Evolutionary conservation across 1,284 basidiomycete genomes (phyloP).

Genomic region (Rhodotorula sp.): DNA sequence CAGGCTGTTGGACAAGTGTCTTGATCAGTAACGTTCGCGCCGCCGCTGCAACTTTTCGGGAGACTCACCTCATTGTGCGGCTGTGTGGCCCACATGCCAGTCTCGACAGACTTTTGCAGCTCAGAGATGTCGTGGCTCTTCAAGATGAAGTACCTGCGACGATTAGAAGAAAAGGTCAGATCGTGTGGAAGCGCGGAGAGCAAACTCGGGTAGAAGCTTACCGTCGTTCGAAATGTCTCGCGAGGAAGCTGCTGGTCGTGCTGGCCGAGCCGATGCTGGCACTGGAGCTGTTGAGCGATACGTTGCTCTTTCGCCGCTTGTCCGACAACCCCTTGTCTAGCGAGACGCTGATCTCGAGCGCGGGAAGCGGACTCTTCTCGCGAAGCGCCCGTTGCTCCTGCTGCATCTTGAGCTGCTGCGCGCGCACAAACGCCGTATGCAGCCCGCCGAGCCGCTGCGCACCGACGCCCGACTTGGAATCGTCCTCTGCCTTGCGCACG

Average conservation of each 20-base stretch:
- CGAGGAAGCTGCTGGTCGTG: constrained; percentile 42
- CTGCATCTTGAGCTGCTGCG: constrained; percentile 51
- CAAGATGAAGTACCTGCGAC: constrained; percentile 29
- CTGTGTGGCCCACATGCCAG: constrained; percentile 86
- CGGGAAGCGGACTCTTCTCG: background rate
- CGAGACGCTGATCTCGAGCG: constrained; percentile 1
- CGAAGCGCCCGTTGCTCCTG: constrained; percentile 14
- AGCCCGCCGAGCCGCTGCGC: constrained; percentile 83
- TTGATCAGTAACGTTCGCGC: background rate
- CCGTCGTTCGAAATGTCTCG: constrained; percentile 66
- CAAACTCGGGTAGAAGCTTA: constrained; percentile 47
- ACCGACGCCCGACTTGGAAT: constrained; percentile 83
- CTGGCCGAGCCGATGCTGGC: constrained; percentile 29
- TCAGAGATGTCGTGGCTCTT: constrained; percentile 60
- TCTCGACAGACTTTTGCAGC: constrained; percentile 77
- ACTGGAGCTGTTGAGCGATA: constrained; percentile 1
- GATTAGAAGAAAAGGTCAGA: background rate
- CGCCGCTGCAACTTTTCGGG: background rate
- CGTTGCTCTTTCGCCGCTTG: constrained; percentile 20
- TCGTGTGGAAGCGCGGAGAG: background rate
- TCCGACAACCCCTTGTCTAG: background rate
- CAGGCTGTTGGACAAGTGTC: constrained; percentile 32
- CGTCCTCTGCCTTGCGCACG: constrained; percentile 78
- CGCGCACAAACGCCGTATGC: constrained; percentile 72
- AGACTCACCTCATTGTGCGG: constrained; percentile 76